These are phyloP conservation scores for Saccharomycopsis oosterbeekiorum DNA, from an alignment of 805 yeast species.

Conservation along the genomic window DNA sequence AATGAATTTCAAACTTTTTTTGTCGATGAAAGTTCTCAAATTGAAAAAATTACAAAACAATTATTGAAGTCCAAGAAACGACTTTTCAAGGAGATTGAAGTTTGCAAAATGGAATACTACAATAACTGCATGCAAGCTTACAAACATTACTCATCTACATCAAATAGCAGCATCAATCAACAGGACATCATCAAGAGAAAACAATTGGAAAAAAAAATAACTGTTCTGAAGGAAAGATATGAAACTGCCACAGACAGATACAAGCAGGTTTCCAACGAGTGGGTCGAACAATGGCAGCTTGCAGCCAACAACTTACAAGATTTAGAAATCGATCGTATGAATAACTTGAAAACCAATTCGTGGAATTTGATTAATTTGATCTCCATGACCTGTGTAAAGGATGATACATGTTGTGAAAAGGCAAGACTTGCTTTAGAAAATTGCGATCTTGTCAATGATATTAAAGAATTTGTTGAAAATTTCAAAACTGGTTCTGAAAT, in stretches of 20 bases:
- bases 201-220: constrained; percentile 35
- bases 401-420: constrained; percentile 67
- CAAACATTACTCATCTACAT: constrained; percentile 42
- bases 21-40: constrained; percentile 43
- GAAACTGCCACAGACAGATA: constrained; percentile 42
- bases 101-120: constrained; percentile 40
- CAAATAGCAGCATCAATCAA: constrained; percentile 41
- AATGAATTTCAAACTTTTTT: constrained; percentile 41
- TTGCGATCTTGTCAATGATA: constrained; percentile 52
- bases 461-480: constrained; percentile 50
- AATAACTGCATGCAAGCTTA: constrained; percentile 49
- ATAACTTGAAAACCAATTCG: constrained; percentile 55
- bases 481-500: constrained; percentile 50
- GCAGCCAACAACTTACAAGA: constrained; percentile 54
- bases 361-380: constrained; percentile 73
- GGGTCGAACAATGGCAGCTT: constrained; percentile 64
- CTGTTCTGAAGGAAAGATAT: constrained; percentile 42
- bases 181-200: constrained; percentile 32
- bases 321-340: constrained; percentile 64
- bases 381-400: constrained; percentile 67
- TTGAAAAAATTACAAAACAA: constrained; percentile 48
- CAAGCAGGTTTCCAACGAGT: constrained; percentile 48
- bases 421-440: constrained; percentile 59
- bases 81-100: constrained; percentile 29
- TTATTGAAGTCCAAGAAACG: constrained; percentile 38